A percentile compares a stretch with the other conserved stretches of the same genome.
Conservation (phyloP, 768 basidiomycete genomes). For the Tricholoma hemisulphureum region DNA sequence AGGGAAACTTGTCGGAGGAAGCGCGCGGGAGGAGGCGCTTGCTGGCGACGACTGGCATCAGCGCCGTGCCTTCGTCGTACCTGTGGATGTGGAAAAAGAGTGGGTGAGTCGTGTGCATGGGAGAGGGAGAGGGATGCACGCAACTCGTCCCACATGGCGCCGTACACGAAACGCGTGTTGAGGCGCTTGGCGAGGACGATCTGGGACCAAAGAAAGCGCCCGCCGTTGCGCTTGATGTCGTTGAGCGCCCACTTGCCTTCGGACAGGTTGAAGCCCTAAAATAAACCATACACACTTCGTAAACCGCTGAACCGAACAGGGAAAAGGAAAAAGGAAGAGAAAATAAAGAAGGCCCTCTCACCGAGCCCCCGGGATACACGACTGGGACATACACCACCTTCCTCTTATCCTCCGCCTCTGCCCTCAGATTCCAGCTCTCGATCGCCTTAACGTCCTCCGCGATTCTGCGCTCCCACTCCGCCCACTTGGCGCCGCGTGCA, state of each 20-base stretch:
- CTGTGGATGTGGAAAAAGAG: slow-evolving; percentile 31
- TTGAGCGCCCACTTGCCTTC: slow-evolving; percentile 73
- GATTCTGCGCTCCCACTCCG: slow-evolving; percentile 60
- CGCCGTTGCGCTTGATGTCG: slow-evolving; percentile 68
- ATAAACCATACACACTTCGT: slow-evolving; percentile 6
- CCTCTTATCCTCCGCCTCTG: slow-evolving; percentile 34
- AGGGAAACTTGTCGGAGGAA: slow-evolving; percentile 52
- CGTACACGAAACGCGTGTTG: slow-evolving; percentile 67
- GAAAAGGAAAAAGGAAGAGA: slow-evolving; percentile 5
- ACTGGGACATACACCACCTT: slow-evolving; percentile 84
- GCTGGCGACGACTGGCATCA: slow-evolving; percentile 68
- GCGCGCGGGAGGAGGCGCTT: slow-evolving; percentile 64
- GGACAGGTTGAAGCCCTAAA: slow-evolving; percentile 68
- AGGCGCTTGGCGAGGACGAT: slow-evolving; percentile 63
- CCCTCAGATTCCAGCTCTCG: slow-evolving; percentile 44
- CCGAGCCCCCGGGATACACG: slow-evolving; percentile 78
- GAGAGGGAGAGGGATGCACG: too few relatives aligned
- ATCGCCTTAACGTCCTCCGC: slow-evolving; percentile 64
- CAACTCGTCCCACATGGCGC: slow-evolving; percentile 90
- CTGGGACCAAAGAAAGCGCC: slow-evolving; percentile 78
- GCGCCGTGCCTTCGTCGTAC: slow-evolving; percentile 83
- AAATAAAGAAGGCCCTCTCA: too few relatives aligned
- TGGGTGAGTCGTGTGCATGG: too few relatives aligned
- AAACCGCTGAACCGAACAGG: too few relatives aligned
- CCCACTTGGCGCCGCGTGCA: slow-evolving; percentile 75